These are phyloP conservation scores for Carex kokanica DNA, from an alignment of 176 grass and related monocot species.

Conservation along the genomic window DNA sequence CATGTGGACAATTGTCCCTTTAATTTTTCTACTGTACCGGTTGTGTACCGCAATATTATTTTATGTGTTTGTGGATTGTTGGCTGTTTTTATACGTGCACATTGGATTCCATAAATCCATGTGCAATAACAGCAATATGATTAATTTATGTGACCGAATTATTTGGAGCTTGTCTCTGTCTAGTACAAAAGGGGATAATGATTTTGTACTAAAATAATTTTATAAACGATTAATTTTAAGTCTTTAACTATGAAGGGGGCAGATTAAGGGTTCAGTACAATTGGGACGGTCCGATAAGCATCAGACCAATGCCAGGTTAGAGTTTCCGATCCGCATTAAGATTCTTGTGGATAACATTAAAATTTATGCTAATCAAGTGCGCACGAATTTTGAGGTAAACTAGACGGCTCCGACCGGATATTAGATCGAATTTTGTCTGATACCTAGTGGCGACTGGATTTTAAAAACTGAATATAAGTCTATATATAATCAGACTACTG, in stretches of 20 bases:
- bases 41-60: background rate
- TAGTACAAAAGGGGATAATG: background rate
- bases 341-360: too few species aligned
- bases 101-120: conserved; percentile 11
- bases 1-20: background rate
- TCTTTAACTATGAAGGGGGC: background rate
- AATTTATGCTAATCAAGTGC: too few species aligned
- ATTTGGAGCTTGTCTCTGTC: background rate
- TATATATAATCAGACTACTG: too few species aligned
- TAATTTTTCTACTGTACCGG: background rate
- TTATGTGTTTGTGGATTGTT: background rate
- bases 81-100: conserved; percentile 1
- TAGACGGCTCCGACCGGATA: too few species aligned
- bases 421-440: too few species aligned
- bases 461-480: too few species aligned
- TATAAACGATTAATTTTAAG: background rate
- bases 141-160: background rate
- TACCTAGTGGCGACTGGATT: too few species aligned
- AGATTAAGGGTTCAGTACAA: too few species aligned
- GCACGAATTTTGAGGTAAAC: too few species aligned
- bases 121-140: background rate
- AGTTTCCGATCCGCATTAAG: too few species aligned
- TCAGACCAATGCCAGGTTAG: too few species aligned
- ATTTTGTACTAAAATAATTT: background rate
- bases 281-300: too few species aligned